A percentile compares a stretch with the other conserved stretches of the same genome.
Conservation (phyloP, 2,329 filamentous ascomycete genomes). For the Epichloe uncinata region DNA sequence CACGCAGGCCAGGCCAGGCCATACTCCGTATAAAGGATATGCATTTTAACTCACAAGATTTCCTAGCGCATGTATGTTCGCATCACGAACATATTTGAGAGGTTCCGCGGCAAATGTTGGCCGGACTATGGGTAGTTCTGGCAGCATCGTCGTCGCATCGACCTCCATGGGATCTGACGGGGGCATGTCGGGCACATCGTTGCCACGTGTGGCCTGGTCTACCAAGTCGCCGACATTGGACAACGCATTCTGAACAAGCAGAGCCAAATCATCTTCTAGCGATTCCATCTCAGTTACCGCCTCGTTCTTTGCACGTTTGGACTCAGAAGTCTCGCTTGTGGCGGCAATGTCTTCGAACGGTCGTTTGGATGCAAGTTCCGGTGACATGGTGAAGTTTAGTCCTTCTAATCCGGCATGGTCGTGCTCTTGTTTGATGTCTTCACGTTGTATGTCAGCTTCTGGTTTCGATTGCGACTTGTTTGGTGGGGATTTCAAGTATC, state of each 20-base stretch:
- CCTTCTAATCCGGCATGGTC: conserved; percentile 18
- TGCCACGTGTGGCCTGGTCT: conserved; percentile 16
- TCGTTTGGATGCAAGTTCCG: conserved; percentile 25
- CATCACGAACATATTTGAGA: conserved; percentile 23
- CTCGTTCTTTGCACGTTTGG: conserved; percentile 23
- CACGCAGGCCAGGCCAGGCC: neutral
- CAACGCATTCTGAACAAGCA: conserved; percentile 27
- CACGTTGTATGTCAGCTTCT: neutral
- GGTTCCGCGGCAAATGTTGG: conserved; percentile 23
- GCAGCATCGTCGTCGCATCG: conserved; percentile 15
- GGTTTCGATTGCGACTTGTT: too few species aligned
- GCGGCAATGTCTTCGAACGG: conserved; percentile 19
- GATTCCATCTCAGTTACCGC: conserved; percentile 14
- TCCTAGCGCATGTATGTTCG: conserved; percentile 25
- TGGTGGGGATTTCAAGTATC: neutral
- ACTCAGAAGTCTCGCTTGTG: conserved; percentile 16
- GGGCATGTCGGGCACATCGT: conserved; percentile 11
- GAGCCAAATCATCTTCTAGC: conserved; percentile 23
- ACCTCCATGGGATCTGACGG: conserved; percentile 21
- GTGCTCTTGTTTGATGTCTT: conserved; percentile 27
- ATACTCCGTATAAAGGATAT: neutral
- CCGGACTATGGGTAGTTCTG: conserved; percentile 17
- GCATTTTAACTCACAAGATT: conserved; percentile 23
- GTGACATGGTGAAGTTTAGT: conserved; percentile 21
- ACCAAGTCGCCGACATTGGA: conserved; percentile 26